Evolutionary conservation across 345 rosid genomes (phyloP).

Genomic region (Salix viminalis): DNA sequence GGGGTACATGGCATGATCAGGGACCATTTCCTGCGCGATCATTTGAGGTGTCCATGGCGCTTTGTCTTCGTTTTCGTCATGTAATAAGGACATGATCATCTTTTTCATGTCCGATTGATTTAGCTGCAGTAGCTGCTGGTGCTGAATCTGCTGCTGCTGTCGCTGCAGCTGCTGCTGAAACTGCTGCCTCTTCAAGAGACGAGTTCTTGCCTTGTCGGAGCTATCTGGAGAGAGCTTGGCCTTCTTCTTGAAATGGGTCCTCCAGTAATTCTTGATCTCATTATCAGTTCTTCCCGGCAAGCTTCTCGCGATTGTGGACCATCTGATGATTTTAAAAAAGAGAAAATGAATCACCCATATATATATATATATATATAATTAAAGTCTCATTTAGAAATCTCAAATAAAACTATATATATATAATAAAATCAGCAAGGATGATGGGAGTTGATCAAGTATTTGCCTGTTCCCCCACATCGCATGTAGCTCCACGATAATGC

Average conservation of each 20-base stretch:
- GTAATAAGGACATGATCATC: slow-evolving; percentile 48
- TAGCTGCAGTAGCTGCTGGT: slow-evolving; percentile 42
- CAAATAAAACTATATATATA: neutral
- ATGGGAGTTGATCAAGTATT: neutral
- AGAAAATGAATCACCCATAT: neutral
- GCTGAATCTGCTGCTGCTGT: slow-evolving; percentile 18
- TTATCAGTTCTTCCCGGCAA: slow-evolving; percentile 93
- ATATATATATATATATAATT: no score
- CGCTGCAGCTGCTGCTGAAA: slow-evolving; percentile 46
- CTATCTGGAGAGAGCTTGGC: slow-evolving; percentile 43
- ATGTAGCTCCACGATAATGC: slow-evolving; percentile 75
- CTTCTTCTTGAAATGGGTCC: slow-evolving; percentile 92
- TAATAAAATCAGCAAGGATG: neutral
- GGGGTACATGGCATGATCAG: slow-evolving; percentile 1
- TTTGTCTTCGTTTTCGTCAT: slow-evolving; percentile 40
- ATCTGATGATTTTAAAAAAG: slow-evolving; percentile 31
- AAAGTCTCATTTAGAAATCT: neutral
- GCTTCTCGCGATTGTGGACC: slow-evolving; percentile 93
- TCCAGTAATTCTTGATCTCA: slow-evolving; percentile 89
- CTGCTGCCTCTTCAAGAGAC: slow-evolving; percentile 64
- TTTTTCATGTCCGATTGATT: slow-evolving; percentile 57
- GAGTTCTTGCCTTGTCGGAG: slow-evolving; percentile 47
- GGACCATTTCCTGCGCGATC: slow-evolving; percentile 31
- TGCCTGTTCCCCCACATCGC: slow-evolving; percentile 95
- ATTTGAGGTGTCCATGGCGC: slow-evolving; percentile 41